Conservation (phyloP, 371 early-diverging fungal genomes). For the Conidiobolus coronatus region DNA sequence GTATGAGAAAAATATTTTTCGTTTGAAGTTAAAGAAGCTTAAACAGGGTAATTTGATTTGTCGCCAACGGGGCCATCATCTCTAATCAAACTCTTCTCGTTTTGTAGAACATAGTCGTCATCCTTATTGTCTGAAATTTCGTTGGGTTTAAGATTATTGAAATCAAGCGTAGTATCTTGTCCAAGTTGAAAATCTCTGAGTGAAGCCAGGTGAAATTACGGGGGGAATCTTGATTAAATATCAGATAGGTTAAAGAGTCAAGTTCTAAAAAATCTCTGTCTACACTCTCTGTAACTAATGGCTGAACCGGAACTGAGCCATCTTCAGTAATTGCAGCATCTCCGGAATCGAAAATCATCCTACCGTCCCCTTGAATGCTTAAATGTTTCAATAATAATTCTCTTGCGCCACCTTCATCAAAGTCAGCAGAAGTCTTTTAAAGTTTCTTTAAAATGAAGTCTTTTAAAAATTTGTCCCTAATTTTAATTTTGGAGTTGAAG, state of each 20-base stretch:
- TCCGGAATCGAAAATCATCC: conserved; percentile 82
- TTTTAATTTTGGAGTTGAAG: too few relatives aligned
- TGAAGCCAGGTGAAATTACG: background rate
- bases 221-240: background rate
- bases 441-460: too few relatives aligned
- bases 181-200: conserved; percentile 3
- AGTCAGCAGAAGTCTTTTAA: conserved; percentile 91
- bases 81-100: conserved; percentile 11
- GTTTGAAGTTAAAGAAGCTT: background rate
- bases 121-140: conserved; percentile 9
- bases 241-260: background rate
- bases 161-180: conserved; percentile 3
- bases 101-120: conserved; percentile 5
- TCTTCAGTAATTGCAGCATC: conserved; percentile 26
- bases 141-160: conserved; percentile 7
- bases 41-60: too few relatives aligned
- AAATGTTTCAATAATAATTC: conserved; percentile 78
- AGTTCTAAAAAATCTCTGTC: conserved; percentile 1
- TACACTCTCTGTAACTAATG: conserved; percentile 2
- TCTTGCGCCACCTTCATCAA: conserved; percentile 94
- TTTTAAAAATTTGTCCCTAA: too few relatives aligned
- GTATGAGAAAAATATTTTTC: conserved; percentile 53
- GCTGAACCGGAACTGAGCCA: conserved; percentile 5
- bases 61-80: conserved; percentile 11
- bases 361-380: conserved; percentile 50